Conservation (phyloP, 345 rosid genomes). For the Microthlaspi erraticum region DNA sequence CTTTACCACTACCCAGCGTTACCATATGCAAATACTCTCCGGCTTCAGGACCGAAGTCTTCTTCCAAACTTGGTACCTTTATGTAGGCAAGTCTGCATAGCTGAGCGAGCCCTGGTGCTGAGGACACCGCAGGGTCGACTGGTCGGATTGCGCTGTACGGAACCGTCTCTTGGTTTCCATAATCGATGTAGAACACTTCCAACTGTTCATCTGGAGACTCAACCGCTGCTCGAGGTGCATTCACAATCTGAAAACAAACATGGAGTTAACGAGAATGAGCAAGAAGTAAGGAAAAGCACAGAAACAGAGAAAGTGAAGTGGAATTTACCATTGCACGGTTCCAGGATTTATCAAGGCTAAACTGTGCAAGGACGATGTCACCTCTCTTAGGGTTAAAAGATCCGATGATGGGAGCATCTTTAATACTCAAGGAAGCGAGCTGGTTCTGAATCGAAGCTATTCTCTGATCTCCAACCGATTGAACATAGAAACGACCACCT, state of each 20-base stretch:
- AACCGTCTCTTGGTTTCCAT: slow-evolving; percentile 90
- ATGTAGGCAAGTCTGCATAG: slow-evolving; percentile 92
- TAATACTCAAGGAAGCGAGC: slow-evolving; percentile 69
- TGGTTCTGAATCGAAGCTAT: slow-evolving; percentile 81
- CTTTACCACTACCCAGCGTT: slow-evolving; percentile 65
- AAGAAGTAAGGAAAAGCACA: background rate
- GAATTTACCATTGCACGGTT: slow-evolving; percentile 90
- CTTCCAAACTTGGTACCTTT: slow-evolving; percentile 84
- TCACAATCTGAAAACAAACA: slow-evolving; percentile 62
- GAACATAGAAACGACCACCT: slow-evolving; percentile 92
- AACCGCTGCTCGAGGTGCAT: slow-evolving; percentile 78
- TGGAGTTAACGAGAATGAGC: slow-evolving; percentile 10
- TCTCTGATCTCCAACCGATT: slow-evolving; percentile 75
- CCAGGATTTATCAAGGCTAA: slow-evolving; percentile 96
- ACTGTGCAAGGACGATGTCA: slow-evolving; percentile 91
- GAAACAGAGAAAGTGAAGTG: slow-evolving; percentile 3
- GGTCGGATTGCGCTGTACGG: slow-evolving; percentile 74
- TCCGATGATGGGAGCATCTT: slow-evolving; percentile 81
- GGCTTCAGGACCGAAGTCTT: slow-evolving; percentile 91
- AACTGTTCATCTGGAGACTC: slow-evolving; percentile 71
- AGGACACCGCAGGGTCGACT: slow-evolving; percentile 70
- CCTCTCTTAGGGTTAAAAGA: slow-evolving; percentile 90
- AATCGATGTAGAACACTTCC: slow-evolving; percentile 95
- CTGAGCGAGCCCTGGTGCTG: slow-evolving; percentile 85
- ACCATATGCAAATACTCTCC: slow-evolving; percentile 69